Percentiles rank a stretch among this genome's conserved stretches.
These are phyloP conservation scores for Tuber umbilicatum DNA, from an alignment of 495 filamentous ascomycete genomes.

Conservation along the genomic window DNA sequence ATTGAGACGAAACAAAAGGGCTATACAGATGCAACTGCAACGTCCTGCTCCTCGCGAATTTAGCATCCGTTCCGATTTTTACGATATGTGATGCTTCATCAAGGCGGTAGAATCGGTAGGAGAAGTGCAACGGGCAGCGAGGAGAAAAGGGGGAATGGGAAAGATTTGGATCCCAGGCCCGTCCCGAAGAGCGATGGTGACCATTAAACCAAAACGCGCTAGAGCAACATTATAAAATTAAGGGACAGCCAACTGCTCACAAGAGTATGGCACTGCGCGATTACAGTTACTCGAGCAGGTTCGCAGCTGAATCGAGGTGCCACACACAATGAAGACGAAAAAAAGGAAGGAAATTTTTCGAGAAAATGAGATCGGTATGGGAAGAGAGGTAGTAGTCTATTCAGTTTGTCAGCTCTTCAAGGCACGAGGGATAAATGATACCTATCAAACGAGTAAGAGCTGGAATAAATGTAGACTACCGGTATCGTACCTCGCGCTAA, in stretches of 20 bases:
- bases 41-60: no score
- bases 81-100: background rate
- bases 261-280: no score
- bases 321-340: background rate
- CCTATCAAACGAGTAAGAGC: no score
- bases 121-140: background rate
- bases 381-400: no score
- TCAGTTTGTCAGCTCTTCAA: no score
- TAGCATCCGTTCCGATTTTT: no score
- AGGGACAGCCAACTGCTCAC: background rate
- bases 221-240: background rate
- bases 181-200: background rate
- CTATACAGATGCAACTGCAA: no score
- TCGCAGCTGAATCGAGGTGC: background rate
- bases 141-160: background rate
- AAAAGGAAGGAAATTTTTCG: background rate
- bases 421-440: slow-evolving; percentile 1
- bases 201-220: slow-evolving; percentile 1
- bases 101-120: background rate
- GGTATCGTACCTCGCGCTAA: no score
- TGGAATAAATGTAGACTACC: no score
- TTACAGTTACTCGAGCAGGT: no score
- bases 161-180: background rate
- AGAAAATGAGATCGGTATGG: background rate
- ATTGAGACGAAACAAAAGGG: no score